Base-by-base conservation (phyloP, 768 basidiomycete species). In the Boletus rubescentipes region DNA sequence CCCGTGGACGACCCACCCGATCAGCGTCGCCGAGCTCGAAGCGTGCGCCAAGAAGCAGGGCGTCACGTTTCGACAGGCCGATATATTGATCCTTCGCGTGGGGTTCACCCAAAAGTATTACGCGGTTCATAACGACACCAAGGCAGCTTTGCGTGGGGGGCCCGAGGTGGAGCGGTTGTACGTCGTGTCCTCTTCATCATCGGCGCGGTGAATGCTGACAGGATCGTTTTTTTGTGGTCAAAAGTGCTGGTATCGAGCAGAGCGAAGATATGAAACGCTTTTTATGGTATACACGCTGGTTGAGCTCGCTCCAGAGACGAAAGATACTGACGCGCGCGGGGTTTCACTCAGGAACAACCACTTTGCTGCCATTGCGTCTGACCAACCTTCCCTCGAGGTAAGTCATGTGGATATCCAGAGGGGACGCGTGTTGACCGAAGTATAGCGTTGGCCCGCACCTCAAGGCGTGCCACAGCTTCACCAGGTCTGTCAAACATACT, bases 191-290 rank as follows among this genome's bases (percentile, higher is more conserved):
- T 16, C 21, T 4, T 23, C 14, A 29, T 43, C n/a, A n/a, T n/a
- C n/a, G n/a, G n/a, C n/a, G n/a, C n/a, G 40, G 15, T 6, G 49
- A 23, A 9, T 18, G 29, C 37, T 40, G 40, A 54, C 21, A 6
- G 8, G 9, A 6, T 4, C 26, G 4, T 15, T n/a, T 16, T 5
- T 31, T 36, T 34, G 9, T 16, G 32, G 12, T 39, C 46, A 15
- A 6, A 18, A 86, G 85, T 58, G 83, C 86, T 37, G 85, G 86
- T 2, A 81, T 88, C 43, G 84, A 86, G 54, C 84, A 86, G 64
- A 76, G 78, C 21, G 82, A 85, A 16, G 84, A 83, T 38, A 85
- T 86, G 85, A 87, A 86, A 58, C 77, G 79, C 9, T 87, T 86
- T 70, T 67, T 87, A n/a, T 89, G 86, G 85, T 84, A 62, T 15